A percentile compares a stretch with the other conserved stretches of the same genome.
These are phyloP conservation scores for Aureobasidium melanogenum DNA, from an alignment of 2,329 filamentous ascomycete genomes.

Conservation along the genomic window DNA sequence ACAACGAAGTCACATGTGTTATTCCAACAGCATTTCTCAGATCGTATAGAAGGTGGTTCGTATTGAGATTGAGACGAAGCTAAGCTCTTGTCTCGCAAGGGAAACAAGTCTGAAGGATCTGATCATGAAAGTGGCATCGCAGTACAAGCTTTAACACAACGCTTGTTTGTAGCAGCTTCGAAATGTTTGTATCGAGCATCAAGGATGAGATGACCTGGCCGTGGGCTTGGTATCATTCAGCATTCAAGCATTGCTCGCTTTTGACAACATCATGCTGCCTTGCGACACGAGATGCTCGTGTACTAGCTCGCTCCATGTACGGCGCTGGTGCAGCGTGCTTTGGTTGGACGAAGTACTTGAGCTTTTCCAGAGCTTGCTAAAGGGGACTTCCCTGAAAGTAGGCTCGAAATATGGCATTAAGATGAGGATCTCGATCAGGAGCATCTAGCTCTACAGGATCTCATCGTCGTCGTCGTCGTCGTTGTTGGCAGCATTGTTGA, in stretches of 20 bases:
- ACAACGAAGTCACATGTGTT: no score
- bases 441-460: slow-evolving; percentile 4
- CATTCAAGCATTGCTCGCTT: neutral
- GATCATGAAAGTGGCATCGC: neutral
- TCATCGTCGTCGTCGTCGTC: slow-evolving; percentile 12
- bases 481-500: slow-evolving; percentile 2
- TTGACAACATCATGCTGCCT: neutral
- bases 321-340: neutral
- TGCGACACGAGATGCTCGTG: neutral
- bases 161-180: neutral
- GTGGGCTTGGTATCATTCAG: neutral
- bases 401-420: neutral
- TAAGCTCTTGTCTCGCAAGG: neutral
- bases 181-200: neutral
- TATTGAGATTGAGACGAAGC: no score
- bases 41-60: neutral
- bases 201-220: neutral
- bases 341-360: neutral
- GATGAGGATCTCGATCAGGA: neutral
- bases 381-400: no score
- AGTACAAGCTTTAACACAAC: neutral
- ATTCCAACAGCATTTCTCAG: neutral
- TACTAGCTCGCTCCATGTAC: neutral
- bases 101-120: no score
- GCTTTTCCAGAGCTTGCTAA: neutral